Conservation (phyloP, 1,139 yeast genomes). For the Kluyveromyces marxianus region DNA sequence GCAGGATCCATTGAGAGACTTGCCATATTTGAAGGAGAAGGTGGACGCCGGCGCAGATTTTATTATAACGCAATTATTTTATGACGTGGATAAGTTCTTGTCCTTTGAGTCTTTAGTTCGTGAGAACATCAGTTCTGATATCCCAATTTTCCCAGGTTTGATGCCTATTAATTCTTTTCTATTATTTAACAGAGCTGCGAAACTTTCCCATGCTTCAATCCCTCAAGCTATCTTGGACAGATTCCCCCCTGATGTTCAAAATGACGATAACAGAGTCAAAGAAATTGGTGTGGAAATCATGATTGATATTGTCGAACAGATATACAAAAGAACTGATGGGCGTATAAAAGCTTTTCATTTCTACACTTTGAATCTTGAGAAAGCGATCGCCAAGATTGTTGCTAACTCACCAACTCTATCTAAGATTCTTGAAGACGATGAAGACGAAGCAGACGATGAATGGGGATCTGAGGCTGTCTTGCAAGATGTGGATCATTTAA, state of each 20-base stretch:
- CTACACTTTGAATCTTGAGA: constrained; percentile 83
- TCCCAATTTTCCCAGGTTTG: constrained; percentile 79
- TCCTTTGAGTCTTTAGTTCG: constrained; percentile 39
- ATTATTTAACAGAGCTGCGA: constrained; percentile 81
- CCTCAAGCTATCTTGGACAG: constrained; percentile 49
- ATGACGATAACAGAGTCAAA: constrained; percentile 83
- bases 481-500: constrained; percentile 31
- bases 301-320: constrained; percentile 51
- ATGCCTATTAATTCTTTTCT: constrained; percentile 94
- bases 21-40: constrained; percentile 73
- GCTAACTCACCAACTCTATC: constrained; percentile 48
- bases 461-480: constrained; percentile 17
- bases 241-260: constrained; percentile 50
- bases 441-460: constrained; percentile 31
- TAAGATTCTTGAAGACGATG: constrained; percentile 30
- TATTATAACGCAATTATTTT: constrained; percentile 81
- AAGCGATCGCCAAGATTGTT: constrained; percentile 80
- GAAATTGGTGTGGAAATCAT: constrained; percentile 72
- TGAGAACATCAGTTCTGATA: constrained; percentile 35
- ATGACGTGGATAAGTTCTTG: constrained; percentile 52
- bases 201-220: constrained; percentile 80
- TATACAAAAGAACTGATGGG: constrained; percentile 46
- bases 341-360: constrained; percentile 78
- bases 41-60: constrained; percentile 93
- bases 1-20: constrained; percentile 58